Evolutionary conservation across 1,139 yeast species (phyloP), one percentile per base, ranked within the genome.

Genomic region (Candida sanyaensis): DNA sequence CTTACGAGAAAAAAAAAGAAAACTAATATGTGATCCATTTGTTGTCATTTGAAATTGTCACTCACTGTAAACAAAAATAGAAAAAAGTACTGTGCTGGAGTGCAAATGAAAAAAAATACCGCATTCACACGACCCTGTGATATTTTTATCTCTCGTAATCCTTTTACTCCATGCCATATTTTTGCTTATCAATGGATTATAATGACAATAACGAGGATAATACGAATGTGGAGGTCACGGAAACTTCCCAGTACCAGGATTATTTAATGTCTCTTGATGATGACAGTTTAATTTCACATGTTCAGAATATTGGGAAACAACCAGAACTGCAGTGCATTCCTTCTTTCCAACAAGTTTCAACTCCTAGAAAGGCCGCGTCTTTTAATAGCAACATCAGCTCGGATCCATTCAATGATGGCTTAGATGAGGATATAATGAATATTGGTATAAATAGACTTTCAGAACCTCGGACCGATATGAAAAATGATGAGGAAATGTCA

Each of bases 351-450:
- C 51, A 48, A 3, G 45, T 28, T n/a, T 51, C 57, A 1, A 51
- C 53, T 6, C 58, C 54, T 12, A 55, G 49, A 39, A 52, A 47
- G 17, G 38, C 45, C 37, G 44, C 51, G 9, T 54, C 57, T 10
- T 44, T 58, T 9, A 46, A 52, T 24, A 61, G 62, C 37, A 51
- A 65, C 5, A 75, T 69, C n/a, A 63, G 64, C 39, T 55, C 69
- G 1, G 77, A 72, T 46, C 75, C 77, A 0, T 71, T 75, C 54
- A 69, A 75, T 54, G 80, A 75, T 54, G 70, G 71, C 1, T 61
- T 75, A 41, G 76, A 71, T 57, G 62, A 57, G 21, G 53, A 44
- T 10, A 27, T 47, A 17, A 13, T 42, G 4, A 29, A 40, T 11
- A 13, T 38, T 11, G 31, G 28, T n/a, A 40, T 6, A 6, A 26